phyloP scores from a whole-genome alignment of 164 flowering plant species.

The Sextonia rubra region DNA sequence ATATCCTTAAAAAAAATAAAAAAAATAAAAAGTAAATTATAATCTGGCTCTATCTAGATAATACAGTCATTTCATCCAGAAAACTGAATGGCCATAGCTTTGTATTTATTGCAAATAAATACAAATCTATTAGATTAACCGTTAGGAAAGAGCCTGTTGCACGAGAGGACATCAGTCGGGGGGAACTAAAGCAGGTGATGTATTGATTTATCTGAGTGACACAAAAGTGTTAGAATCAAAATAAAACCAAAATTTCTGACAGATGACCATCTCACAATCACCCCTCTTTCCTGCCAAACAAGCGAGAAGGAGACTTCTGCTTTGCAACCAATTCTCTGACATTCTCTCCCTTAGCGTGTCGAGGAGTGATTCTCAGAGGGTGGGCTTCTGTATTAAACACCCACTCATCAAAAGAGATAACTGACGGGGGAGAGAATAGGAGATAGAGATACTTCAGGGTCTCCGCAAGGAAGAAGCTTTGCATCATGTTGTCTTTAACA shows the following conservation, averaged over 20 bases:
- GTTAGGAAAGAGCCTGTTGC: not conserved
- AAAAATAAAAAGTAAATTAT: not conserved
- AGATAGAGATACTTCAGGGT: conserved; percentile 90
- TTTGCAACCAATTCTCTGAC: conserved; percentile 20
- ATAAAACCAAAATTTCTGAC: not conserved
- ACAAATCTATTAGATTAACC: too few relatives aligned
- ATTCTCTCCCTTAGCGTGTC: conserved; percentile 19
- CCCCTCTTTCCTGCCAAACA: conserved; percentile 64
- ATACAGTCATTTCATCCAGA: not conserved
- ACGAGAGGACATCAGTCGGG: not conserved
- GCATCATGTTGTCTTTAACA: conserved; percentile 91
- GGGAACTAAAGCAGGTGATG: not conserved
- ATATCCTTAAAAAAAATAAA: too few relatives aligned
- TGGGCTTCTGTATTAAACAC: conserved; percentile 98
- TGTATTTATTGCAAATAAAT: not conserved
- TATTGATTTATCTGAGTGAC: not conserved
- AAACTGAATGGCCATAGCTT: not conserved
- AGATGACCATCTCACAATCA: conserved; percentile 16
- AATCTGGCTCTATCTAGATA: not conserved
- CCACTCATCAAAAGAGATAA: conserved; percentile 84
- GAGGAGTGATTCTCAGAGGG: conserved; percentile 65
- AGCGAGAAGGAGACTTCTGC: conserved; percentile 28
- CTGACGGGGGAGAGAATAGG: conserved; percentile 74
- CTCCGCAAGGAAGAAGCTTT: conserved; percentile 96
- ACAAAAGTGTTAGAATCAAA: not conserved